A percentile compares a stretch with the other conserved stretches of the same genome.
Evolutionary conservation across 1,284 basidiomycete species (phyloP).

Genomic region (Agaricales sp.): DNA sequence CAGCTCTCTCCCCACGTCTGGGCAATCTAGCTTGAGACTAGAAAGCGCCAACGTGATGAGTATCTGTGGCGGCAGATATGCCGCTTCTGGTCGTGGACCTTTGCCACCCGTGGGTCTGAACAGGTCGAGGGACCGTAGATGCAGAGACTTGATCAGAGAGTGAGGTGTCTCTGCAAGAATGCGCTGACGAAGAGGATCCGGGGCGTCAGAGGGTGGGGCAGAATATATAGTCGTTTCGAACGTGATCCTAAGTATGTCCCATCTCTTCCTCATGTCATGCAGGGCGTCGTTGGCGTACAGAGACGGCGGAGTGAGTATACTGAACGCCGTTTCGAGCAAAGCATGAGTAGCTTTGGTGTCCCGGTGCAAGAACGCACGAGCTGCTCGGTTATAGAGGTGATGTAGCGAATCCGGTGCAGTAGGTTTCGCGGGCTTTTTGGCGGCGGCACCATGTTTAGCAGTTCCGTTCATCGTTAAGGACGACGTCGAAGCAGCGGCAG

Average conservation of each 20-base stretch:
- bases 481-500: too few relatives aligned
- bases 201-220: conserved; percentile 33
- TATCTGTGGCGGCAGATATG: conserved; percentile 56
- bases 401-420: conserved; percentile 36
- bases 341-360: conserved; percentile 53
- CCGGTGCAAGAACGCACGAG: conserved; percentile 64
- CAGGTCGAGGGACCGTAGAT: conserved; percentile 52
- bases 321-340: conserved; percentile 58
- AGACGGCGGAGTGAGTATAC: conserved; percentile 41
- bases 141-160: conserved; percentile 42
- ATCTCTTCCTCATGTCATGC: conserved; percentile 53
- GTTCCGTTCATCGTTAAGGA: neutral
- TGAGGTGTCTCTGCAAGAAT: conserved; percentile 48
- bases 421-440: neutral
- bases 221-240: conserved; percentile 65
- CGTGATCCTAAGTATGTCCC: conserved; percentile 76
- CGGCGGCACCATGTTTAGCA: neutral
- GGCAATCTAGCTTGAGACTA: conserved; percentile 53
- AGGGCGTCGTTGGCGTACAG: conserved; percentile 30
- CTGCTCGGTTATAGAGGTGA: conserved; percentile 63
- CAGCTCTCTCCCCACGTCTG: conserved; percentile 49
- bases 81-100: conserved; percentile 30
- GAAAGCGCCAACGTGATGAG: conserved; percentile 59
- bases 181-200: conserved; percentile 41
- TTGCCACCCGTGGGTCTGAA: conserved; percentile 43